A percentile compares a stretch with the other conserved stretches of the same genome.
Conservation (phyloP, 306 rosid species). For the Medicago arabica region DNA sequence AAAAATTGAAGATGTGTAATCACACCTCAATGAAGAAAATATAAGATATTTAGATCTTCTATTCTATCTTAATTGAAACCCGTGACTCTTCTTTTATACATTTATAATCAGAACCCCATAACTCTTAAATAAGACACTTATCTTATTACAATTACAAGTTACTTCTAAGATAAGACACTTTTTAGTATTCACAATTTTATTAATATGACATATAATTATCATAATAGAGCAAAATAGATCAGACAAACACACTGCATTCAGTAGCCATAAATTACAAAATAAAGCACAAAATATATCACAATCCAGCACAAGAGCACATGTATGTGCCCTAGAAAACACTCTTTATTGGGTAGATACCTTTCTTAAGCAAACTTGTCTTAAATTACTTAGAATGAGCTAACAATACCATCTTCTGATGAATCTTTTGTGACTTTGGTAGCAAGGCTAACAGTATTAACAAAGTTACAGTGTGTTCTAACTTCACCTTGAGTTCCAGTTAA, state of each 20-base stretch:
- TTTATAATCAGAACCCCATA: too few species aligned
- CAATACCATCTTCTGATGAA: constrained; percentile 20
- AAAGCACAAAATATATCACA: background rate
- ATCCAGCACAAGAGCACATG: background rate
- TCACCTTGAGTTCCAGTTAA: constrained; percentile 48
- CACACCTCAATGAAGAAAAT: too few species aligned
- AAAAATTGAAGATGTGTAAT: too few species aligned
- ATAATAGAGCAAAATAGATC: background rate
- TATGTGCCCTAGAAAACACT: background rate
- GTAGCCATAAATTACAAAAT: background rate
- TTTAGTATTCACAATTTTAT: too few species aligned
- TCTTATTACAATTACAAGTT: too few species aligned
- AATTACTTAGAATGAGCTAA: constrained; percentile 39
- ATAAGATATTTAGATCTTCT: too few species aligned
- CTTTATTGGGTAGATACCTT: background rate
- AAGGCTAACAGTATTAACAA: constrained; percentile 38
- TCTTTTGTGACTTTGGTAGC: background rate
- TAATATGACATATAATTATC: too few species aligned
- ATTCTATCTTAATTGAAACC: too few species aligned
- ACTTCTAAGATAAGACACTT: too few species aligned
- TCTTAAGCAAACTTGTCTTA: background rate
- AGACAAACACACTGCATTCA: background rate
- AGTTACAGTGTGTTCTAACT: constrained; percentile 45
- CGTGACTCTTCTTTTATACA: too few species aligned
- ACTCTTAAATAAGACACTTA: too few species aligned